Evolutionary conservation across 139 green algal genomes (phyloP).

Genomic region (Tetradesmus lagerheimii): DNA sequence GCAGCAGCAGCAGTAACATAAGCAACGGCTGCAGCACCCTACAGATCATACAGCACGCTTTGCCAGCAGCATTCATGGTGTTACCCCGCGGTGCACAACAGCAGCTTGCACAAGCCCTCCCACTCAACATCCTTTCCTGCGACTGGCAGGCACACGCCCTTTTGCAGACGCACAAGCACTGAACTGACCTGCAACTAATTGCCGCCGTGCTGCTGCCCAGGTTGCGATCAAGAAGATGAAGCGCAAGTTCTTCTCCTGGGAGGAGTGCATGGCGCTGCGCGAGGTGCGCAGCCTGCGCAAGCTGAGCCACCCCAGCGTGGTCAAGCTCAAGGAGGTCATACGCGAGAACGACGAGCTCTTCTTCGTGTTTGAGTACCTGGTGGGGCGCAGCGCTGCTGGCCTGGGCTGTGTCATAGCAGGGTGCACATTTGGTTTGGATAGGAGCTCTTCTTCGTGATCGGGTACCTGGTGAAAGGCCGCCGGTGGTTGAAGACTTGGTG

Average conservation of each 20-base stretch:
- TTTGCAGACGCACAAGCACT: not conserved
- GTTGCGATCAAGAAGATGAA: constrained; percentile 99
- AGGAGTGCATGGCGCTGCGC: constrained; percentile 95
- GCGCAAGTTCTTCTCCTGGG: constrained; percentile 96
- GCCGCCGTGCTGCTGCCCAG: constrained; percentile 52
- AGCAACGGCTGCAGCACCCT: too few relatives aligned
- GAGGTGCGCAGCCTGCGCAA: constrained; percentile 88
- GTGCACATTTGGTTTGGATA: too few relatives aligned
- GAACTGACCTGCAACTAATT: not conserved
- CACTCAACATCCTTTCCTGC: not conserved
- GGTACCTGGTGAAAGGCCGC: too few relatives aligned
- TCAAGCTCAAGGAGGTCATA: constrained; percentile 98
- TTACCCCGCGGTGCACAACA: too few relatives aligned
- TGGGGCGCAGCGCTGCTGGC: constrained; percentile 39
- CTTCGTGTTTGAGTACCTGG: constrained; percentile 98
- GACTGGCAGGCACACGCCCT: not conserved
- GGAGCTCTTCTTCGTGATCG: too few relatives aligned
- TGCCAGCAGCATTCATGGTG: too few relatives aligned
- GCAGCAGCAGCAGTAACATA: not conserved
- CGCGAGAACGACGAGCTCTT: constrained; percentile 96
- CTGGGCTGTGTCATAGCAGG: too few relatives aligned
- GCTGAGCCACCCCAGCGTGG: constrained; percentile 93
- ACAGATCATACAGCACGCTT: too few relatives aligned
- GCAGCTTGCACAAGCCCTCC: too few relatives aligned
- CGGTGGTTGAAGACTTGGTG: too few relatives aligned